Conservation (phyloP, 306 rosid genomes). For the Datisca glomerata region DNA sequence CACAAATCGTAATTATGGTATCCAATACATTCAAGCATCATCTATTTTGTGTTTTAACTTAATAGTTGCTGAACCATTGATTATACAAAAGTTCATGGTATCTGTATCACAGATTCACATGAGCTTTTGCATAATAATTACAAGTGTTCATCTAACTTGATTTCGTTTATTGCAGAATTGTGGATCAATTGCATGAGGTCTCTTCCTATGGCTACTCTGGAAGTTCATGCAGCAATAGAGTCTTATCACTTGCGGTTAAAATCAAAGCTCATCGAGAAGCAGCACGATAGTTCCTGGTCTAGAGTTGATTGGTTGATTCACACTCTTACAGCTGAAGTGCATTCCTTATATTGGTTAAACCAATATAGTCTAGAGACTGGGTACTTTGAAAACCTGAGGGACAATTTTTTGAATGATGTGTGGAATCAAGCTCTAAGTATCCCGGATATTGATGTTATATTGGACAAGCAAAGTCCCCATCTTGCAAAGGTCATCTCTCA, state of each 20-base stretch:
- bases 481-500: conserved; percentile 60
- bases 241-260: conserved; percentile 58
- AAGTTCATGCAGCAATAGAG: conserved; percentile 57
- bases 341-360: conserved; percentile 57
- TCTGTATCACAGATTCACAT: no score
- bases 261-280: conserved; percentile 46
- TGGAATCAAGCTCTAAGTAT: conserved; percentile 56
- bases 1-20: no score
- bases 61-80: no score
- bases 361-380: conserved; percentile 57
- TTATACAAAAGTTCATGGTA: no score
- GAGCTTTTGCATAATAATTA: no score
- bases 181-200: conserved; percentile 54
- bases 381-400: conserved; percentile 38
- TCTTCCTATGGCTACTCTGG: conserved; percentile 47
- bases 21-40: no score
- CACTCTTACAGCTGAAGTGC: conserved; percentile 51
- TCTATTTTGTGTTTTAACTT: no score
- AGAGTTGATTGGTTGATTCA: conserved; percentile 69
- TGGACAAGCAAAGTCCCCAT: conserved; percentile 52
- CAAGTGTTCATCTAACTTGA: conserved; percentile 14
- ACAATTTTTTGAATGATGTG: conserved; percentile 39
- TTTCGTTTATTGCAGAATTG: conserved; percentile 34
- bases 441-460: conserved; percentile 52
- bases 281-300: conserved; percentile 29